phyloP scores from a whole-genome alignment of 768 basidiomycete genomes.

The Trametopsis cervina region DNA sequence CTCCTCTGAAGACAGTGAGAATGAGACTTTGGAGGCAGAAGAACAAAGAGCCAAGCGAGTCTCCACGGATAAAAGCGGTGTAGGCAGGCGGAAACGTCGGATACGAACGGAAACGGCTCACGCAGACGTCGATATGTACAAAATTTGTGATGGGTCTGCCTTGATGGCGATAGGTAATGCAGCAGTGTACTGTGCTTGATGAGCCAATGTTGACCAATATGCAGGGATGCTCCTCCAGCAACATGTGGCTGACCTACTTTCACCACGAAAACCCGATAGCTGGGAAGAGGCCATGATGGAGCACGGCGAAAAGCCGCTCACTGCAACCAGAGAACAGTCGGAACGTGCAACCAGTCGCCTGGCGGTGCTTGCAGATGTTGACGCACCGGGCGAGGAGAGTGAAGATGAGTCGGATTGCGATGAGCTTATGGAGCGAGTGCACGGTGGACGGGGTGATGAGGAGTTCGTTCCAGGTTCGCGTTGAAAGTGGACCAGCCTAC shows the following conservation, averaged over 20 bases:
- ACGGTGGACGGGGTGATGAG: background rate
- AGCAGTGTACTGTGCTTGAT: background rate
- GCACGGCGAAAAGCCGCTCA: slow-evolving; percentile 2
- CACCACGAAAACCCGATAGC: slow-evolving; percentile 32
- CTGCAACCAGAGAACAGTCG: background rate
- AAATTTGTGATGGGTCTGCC: slow-evolving; percentile 63
- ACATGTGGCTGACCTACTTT: slow-evolving; percentile 41
- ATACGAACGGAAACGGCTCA: slow-evolving; percentile 4
- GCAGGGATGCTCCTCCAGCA: slow-evolving; percentile 67
- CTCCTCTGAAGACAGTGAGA: slow-evolving; percentile 14
- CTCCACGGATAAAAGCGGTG: background rate
- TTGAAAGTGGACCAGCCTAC: background rate
- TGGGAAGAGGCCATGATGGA: slow-evolving; percentile 36
- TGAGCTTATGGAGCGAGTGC: slow-evolving; percentile 1
- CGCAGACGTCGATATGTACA: slow-evolving; percentile 59
- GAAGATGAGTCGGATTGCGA: slow-evolving; percentile 1
- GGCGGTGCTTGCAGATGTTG: background rate
- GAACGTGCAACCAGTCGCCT: background rate
- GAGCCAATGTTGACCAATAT: background rate
- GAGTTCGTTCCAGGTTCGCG: background rate
- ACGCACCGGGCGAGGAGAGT: background rate
- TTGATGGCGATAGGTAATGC: slow-evolving; percentile 59
- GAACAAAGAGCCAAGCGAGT: background rate
- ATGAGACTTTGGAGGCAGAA: slow-evolving; percentile 8
- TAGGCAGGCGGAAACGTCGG: background rate